Evolutionary conservation across 805 yeast genomes (phyloP), one percentile per base, ranked within the genome.

Genomic region (Yamadazyma nakazawae): DNA sequence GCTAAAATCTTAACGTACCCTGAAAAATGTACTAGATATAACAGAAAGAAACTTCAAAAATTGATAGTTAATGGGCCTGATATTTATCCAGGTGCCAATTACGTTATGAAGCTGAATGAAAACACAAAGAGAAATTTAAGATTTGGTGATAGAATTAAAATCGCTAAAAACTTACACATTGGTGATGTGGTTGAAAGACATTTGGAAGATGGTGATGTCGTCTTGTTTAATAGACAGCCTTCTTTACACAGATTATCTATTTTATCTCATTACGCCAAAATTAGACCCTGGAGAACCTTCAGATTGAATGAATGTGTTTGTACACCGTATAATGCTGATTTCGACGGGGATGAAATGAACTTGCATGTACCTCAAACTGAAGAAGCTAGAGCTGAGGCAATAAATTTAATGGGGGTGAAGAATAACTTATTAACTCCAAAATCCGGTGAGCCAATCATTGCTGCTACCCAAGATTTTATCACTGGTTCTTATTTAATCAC

Each of bases 281-380:
- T 94, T 57, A 80, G 96, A 61, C 99, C 99, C 0, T 94, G 98
- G 98, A 79, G 99, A 71, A 94, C 99, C 1, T 88, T 94, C 72
- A 77, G 99, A 56, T 76, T 94, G 56, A 94, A 94, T 63, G 98
- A 94, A 68, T 94, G 99, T 84, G 99, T 94, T 9, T 94, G 99
- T 72, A 94, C 99, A 0, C 99, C 99, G 1, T 94, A 94, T 70
- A 95, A 95, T 66, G 99, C 99, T 34, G 99, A 94, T 79, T 94
- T 94, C 64, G 99, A 94, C 67, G 99, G 99, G 69, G 99, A 94
- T 70, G 99, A 94, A 67, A 94, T 94, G 99, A 94, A 94, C 66
- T 75, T 94, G 61, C 99, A 94, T 63, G 99, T 94, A 39, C 99
- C 99, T 1, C 99, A 94, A 67, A 94, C 98, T 1, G 98, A 94